Percentiles rank a stretch among this genome's conserved stretches.
Evolutionary conservation across 768 basidiomycete species (phyloP).

Genomic region (Auricularia cornea): DNA sequence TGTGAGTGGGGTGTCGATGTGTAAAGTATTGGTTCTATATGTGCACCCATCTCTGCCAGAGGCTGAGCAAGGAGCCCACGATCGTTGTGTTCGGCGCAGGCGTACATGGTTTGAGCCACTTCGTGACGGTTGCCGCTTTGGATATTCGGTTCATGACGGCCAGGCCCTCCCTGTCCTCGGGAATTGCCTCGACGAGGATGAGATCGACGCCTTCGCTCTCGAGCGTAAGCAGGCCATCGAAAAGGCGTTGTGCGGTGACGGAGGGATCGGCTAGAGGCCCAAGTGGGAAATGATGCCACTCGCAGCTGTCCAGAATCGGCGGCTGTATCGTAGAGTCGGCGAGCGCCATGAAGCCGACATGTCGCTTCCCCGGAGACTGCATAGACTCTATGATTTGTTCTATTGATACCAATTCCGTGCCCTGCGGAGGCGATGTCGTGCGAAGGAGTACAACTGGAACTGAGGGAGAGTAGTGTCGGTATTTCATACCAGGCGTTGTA

Average conservation of each 20-base stretch:
- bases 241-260: slow-evolving; percentile 69
- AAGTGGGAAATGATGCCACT: slow-evolving; percentile 14
- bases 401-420: not conserved
- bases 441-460: slow-evolving; percentile 75
- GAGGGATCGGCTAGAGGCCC: slow-evolving; percentile 49
- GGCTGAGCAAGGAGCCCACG: not conserved
- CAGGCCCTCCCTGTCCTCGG: slow-evolving; percentile 73
- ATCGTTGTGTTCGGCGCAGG: not conserved
- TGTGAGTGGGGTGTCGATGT: not conserved
- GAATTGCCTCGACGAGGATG: slow-evolving; percentile 79
- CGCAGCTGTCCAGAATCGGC: not conserved
- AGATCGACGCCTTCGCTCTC: slow-evolving; percentile 69
- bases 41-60: not conserved
- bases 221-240: slow-evolving; percentile 77
- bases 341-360: slow-evolving; percentile 54
- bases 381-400: not conserved
- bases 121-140: slow-evolving; percentile 70
- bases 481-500: slow-evolving; percentile 98
- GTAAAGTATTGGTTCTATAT: not conserved
- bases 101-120: slow-evolving; percentile 21
- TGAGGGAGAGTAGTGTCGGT: slow-evolving; percentile 89
- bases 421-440: slow-evolving; percentile 33
- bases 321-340: slow-evolving; percentile 41
- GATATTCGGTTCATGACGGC: slow-evolving; percentile 92
- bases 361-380: not conserved